A percentile compares a stretch with the other conserved stretches of the same genome.
phyloP scores from a whole-genome alignment of 2,329 filamentous ascomycete species.

The Exophiala oligosperma region DNA sequence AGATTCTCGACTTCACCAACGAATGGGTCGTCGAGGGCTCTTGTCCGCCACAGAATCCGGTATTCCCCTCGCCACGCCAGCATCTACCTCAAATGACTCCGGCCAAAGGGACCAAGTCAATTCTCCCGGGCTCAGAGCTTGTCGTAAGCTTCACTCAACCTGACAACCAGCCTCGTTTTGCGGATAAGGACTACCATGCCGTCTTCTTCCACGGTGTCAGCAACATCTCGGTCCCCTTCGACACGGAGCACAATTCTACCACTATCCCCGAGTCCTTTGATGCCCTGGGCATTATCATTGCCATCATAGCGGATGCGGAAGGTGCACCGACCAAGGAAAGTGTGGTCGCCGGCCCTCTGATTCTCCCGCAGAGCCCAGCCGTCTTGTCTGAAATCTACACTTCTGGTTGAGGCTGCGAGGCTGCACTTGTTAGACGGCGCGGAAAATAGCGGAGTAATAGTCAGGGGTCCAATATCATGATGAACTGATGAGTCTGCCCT shows the following conservation, averaged over 20 bases:
- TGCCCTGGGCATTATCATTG: conserved; percentile 39
- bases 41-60: conserved; percentile 40
- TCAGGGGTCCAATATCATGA: too few species aligned
- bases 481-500: too few species aligned
- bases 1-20: conserved; percentile 42
- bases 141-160: conserved; percentile 32
- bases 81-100: conserved; percentile 36
- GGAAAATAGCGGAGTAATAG: too few species aligned
- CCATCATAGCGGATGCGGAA: conserved; percentile 38
- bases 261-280: conserved; percentile 40
- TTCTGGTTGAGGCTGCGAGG: too few species aligned
- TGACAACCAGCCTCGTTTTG: conserved; percentile 30
- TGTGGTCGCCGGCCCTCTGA: conserved; percentile 42
- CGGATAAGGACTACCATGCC: conserved; percentile 38
- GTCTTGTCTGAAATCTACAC: too few species aligned
- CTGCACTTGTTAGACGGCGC: too few species aligned
- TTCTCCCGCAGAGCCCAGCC: conserved; percentile 40
- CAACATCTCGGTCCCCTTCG: conserved; percentile 40
- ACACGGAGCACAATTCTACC: conserved; percentile 36
- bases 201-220: conserved; percentile 43
- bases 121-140: conserved; percentile 36
- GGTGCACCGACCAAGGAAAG: conserved; percentile 40
- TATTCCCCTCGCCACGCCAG: conserved; percentile 41
- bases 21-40: conserved; percentile 34
- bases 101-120: conserved; percentile 30